These are phyloP conservation scores for Melanopsichium pennsylvanicum DNA, from an alignment of 1,284 basidiomycete genomes.

Conservation along the genomic window DNA sequence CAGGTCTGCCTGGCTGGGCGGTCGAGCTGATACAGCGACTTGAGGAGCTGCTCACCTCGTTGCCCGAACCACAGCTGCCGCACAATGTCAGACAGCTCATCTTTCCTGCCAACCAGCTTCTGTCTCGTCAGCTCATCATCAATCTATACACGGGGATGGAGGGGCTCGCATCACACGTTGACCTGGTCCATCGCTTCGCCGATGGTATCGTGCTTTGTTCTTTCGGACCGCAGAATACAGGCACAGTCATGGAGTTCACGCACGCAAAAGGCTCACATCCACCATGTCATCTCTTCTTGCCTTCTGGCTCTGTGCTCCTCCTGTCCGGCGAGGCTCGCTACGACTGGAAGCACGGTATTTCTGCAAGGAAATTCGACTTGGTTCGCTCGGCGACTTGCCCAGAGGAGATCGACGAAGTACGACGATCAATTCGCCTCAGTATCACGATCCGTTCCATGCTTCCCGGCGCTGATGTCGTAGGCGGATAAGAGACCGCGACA, in stretches of 20 bases:
- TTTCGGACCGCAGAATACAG: slow-evolving; percentile 34
- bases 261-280: slow-evolving; percentile 1
- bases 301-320: slow-evolving; percentile 66
- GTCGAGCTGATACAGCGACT: slow-evolving; percentile 22
- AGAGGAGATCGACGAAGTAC: slow-evolving; percentile 1
- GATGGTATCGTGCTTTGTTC: slow-evolving; percentile 57
- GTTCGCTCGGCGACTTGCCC: not conserved
- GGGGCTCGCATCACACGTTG: slow-evolving; percentile 68
- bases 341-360: slow-evolving; percentile 69
- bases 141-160: slow-evolving; percentile 68
- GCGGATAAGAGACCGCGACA: too few relatives aligned
- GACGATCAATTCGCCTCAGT: slow-evolving; percentile 38
- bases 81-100: slow-evolving; percentile 3
- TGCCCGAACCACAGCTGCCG: slow-evolving; percentile 1
- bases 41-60: not conserved
- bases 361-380: slow-evolving; percentile 26
- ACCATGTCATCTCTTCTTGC: slow-evolving; percentile 65
- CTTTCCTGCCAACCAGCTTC: slow-evolving; percentile 11
- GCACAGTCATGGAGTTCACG: slow-evolving; percentile 52
- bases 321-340: slow-evolving; percentile 67
- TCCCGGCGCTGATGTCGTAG: slow-evolving; percentile 47
- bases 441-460: slow-evolving; percentile 53
- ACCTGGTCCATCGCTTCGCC: slow-evolving; percentile 68
- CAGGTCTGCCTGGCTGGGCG: slow-evolving; percentile 34
- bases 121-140: slow-evolving; percentile 67